Evolutionary conservation across 208 protist species (phyloP).

Genomic region (Spongospora subterranea): DNA sequence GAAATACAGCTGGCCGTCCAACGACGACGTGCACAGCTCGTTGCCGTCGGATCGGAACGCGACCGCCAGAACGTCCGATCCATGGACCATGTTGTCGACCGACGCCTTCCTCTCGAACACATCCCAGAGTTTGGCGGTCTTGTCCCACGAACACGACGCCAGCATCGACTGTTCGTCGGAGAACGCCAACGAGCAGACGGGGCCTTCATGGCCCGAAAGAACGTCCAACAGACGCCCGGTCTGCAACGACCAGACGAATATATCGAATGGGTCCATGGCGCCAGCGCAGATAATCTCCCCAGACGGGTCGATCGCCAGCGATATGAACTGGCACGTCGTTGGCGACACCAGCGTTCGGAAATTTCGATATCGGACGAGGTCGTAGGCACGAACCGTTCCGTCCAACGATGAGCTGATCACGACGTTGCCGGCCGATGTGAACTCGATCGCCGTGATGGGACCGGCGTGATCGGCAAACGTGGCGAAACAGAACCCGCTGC

Average conservation of each 20-base stretch:
- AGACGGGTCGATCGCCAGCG: conserved; percentile 54
- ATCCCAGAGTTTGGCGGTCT: conserved; percentile 65
- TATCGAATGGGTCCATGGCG: conserved; percentile 59
- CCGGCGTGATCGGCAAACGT: conserved; percentile 69
- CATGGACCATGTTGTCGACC: conserved; percentile 73
- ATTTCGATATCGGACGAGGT: conserved; percentile 60
- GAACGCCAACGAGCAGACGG: conserved; percentile 63
- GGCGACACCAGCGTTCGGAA: conserved; percentile 58
- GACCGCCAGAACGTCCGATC: conserved; percentile 72
- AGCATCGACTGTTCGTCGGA: conserved; percentile 47
- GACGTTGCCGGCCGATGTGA: conserved; percentile 58
- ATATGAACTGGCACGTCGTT: conserved; percentile 56
- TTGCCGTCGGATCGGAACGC: conserved; percentile 77
- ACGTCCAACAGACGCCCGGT: conserved; percentile 64
- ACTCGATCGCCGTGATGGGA: conserved; percentile 65
- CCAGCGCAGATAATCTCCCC: conserved; percentile 56
- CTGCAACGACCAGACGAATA: conserved; percentile 60
- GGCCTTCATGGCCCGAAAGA: conserved; percentile 63
- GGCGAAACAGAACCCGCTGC: conserved; percentile 69
- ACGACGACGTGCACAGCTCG: conserved; percentile 72
- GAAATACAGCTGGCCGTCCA: conserved; percentile 78
- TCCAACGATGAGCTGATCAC: conserved; percentile 45
- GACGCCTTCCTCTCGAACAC: conserved; percentile 65
- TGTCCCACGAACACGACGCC: conserved; percentile 62
- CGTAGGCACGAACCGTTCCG: conserved; percentile 58